A percentile compares a stretch with the other conserved stretches of the same genome.
These are phyloP conservation scores for Lagerstroemia speciosa DNA, from an alignment of 345 rosid genomes.

Conservation along the genomic window DNA sequence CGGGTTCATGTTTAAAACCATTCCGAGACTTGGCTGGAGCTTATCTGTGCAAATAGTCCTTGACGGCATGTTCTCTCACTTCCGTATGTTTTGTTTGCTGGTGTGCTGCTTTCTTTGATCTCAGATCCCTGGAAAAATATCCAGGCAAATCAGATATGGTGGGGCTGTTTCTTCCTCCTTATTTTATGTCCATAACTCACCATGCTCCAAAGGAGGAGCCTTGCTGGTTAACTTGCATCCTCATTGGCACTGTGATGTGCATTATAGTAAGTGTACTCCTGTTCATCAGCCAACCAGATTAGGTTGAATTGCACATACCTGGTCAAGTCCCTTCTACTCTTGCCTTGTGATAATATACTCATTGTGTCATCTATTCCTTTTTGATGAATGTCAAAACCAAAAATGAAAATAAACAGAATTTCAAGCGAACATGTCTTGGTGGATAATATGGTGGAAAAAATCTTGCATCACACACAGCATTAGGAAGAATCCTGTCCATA, in stretches of 20 bases:
- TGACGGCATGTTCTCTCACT: neutral
- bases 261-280: slow-evolving; percentile 3
- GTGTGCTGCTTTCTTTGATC: neutral
- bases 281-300: neutral
- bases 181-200: neutral
- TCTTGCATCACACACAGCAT: too few relatives aligned
- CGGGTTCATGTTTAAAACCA: too few relatives aligned
- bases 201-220: neutral
- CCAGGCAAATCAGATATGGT: neutral
- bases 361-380: neutral
- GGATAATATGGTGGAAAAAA: too few relatives aligned
- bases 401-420: neutral
- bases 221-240: slow-evolving; percentile 3
- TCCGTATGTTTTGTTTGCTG: neutral
- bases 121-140: neutral
- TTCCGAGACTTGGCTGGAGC: too few relatives aligned
- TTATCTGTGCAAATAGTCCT: neutral
- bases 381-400: neutral
- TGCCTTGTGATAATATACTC: neutral
- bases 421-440: too few relatives aligned
- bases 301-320: neutral
- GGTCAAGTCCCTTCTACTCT: neutral
- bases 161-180: slow-evolving; percentile 2
- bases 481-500: too few relatives aligned
- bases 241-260: slow-evolving; percentile 5